These are phyloP conservation scores for Penicillium silybi DNA, from an alignment of 495 filamentous ascomycete genomes.

Conservation along the genomic window DNA sequence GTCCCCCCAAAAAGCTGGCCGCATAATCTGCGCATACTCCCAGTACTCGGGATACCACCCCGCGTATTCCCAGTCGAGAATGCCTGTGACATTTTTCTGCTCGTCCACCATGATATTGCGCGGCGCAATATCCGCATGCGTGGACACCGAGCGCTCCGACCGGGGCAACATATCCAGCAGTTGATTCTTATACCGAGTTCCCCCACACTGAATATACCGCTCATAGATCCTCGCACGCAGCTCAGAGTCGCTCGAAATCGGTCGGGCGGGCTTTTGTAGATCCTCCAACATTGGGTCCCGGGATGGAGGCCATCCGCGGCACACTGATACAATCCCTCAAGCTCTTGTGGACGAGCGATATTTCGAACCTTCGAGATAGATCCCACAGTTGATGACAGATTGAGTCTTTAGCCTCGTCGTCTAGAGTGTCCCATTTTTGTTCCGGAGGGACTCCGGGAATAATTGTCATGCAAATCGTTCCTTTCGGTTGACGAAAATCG, in stretches of 20 bases:
- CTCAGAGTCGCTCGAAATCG: conserved; percentile 27
- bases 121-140: conserved; percentile 27
- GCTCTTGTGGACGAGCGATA: no score
- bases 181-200: conserved; percentile 25
- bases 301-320: neutral
- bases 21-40: conserved; percentile 47
- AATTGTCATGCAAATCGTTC: no score
- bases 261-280: conserved; percentile 22
- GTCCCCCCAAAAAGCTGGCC: conserved; percentile 26
- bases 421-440: no score
- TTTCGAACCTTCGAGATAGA: no score
- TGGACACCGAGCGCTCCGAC: conserved; percentile 25
- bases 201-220: conserved; percentile 32
- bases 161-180: conserved; percentile 31
- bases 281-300: conserved; percentile 30
- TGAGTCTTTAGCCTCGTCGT: no score
- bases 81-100: conserved; percentile 27
- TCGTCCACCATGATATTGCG: conserved; percentile 39
- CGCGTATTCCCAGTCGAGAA: conserved; percentile 46
- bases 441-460: no score
- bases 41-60: conserved; percentile 51
- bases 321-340: no score
- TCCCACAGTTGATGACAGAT: no score
- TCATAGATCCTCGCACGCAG: conserved; percentile 33
- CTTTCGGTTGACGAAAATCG: no score